A percentile compares a stretch with the other conserved stretches of the same genome.
These are phyloP conservation scores for Thuja plicata DNA, from an alignment of 83 land plant genomes.

Conservation along the genomic window DNA sequence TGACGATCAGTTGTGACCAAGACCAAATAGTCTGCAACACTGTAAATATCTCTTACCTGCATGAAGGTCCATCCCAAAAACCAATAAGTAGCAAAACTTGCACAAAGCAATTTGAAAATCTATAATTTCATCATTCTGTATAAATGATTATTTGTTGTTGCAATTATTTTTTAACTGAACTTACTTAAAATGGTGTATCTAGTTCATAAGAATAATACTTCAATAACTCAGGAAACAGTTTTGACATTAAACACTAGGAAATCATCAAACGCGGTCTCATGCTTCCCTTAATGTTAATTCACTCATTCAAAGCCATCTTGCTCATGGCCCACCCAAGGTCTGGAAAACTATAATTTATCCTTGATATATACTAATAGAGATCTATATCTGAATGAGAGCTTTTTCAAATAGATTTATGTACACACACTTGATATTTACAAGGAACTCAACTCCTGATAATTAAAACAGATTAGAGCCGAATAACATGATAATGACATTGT, in stretches of 20 bases:
- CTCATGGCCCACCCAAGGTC: background rate
- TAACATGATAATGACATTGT: background rate
- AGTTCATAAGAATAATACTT: background rate
- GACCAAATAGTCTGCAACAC: slow-evolving; percentile 76
- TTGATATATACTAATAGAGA: background rate
- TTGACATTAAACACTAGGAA: background rate
- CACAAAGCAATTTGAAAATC: background rate
- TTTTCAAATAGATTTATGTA: background rate
- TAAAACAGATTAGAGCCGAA: background rate
- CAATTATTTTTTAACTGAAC: background rate
- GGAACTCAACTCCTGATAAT: background rate
- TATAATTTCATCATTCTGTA: background rate
- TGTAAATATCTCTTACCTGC: slow-evolving; percentile 96
- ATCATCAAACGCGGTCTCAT: background rate
- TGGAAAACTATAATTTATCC: background rate
- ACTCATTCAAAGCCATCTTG: background rate
- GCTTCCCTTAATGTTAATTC: background rate
- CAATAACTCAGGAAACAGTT: background rate
- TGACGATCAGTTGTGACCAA: slow-evolving; percentile 91
- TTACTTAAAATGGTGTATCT: background rate
- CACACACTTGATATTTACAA: background rate
- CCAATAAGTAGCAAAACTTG: background rate
- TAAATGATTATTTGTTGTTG: background rate
- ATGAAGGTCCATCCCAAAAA: slow-evolving; percentile 10
- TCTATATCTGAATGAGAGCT: background rate